Evolutionary conservation across 306 rosid species (phyloP).

Genomic region (Sophora flavescens): DNA sequence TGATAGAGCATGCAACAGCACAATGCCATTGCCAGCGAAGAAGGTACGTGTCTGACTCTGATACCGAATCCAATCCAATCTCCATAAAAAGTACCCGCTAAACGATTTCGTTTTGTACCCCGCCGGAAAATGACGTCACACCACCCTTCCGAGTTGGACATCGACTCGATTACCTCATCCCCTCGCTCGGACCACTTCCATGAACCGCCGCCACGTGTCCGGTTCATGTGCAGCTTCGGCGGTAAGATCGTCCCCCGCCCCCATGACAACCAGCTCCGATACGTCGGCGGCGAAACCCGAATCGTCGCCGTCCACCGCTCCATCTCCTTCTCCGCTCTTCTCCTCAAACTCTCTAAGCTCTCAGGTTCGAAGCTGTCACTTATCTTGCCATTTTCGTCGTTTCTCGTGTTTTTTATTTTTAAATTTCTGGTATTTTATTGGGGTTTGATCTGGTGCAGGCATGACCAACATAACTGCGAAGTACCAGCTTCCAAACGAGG

Average conservation of each 20-base stretch:
- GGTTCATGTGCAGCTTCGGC: conserved; percentile 98
- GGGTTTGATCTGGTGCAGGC: conserved; percentile 56
- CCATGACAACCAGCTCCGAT: conserved; percentile 92
- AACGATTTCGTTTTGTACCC: neutral
- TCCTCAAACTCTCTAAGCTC: conserved; percentile 81
- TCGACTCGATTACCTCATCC: conserved; percentile 77
- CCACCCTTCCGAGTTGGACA: conserved; percentile 63
- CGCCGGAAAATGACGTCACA: conserved; percentile 61
- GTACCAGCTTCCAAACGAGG: conserved; percentile 98
- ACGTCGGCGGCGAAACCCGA: conserved; percentile 96
- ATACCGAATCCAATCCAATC: conserved; percentile 23
- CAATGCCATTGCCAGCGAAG: conserved; percentile 37
- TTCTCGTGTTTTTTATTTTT: too few species aligned
- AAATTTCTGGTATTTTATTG: too few species aligned
- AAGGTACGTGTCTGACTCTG: conserved; percentile 25
- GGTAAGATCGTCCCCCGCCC: conserved; percentile 93
- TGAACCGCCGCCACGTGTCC: conserved; percentile 62
- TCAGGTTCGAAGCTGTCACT: conserved; percentile 53
- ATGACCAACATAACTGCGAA: conserved; percentile 67
- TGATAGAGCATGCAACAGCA: too few species aligned
- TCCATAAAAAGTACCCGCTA: neutral
- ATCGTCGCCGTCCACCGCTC: conserved; percentile 82
- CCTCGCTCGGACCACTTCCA: conserved; percentile 75
- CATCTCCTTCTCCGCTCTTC: conserved; percentile 67
- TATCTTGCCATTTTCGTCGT: too few species aligned